Evolutionary conservation across 78 protist genomes (phyloP), one percentile per base, ranked within the genome.

Genomic region (Bigelowiella natans): DNA sequence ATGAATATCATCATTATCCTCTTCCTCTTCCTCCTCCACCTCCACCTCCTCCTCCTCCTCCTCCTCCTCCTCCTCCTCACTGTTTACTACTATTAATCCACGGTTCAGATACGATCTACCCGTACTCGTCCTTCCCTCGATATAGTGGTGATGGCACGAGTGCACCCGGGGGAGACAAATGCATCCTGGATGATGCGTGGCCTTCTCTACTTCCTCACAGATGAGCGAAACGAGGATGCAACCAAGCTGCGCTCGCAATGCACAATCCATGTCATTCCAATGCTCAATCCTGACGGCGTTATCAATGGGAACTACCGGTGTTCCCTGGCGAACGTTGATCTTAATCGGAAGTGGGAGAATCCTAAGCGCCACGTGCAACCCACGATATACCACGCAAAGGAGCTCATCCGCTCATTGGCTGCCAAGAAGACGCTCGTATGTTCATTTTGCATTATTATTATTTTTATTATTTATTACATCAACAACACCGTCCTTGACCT

Each of bases 201-300:
- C 36, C 11, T 94, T 30, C 36, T 94, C 2, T 92, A 93, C 84
- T 93, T n/a, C 39, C 93, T 95, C 30, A 85, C 91, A 37, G 91
- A 86, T 1, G 29, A 90, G 1, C 11, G 36, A 29, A 36, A 40
- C 73, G 40, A 31, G 26, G 3, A n/a, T n/a, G n/a, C 84, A 39
- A 0, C 0, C 51, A 36, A 39, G 51, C 93, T 95, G 37, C 94
- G 97, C n/a, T n/a, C n/a, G n/a, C n/a, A n/a, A n/a, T n/a, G n/a
- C n/a, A n/a, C n/a, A n/a, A n/a, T n/a, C n/a, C 38, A n/a, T 31
- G 26, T 94, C 38, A 92, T 95, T 18, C 97, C 97, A 73, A 94
- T 94, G 95, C 89, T 95, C 40, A 95, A 95, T 92, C 97, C 97
- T 0, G 97, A 95, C 90, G 97, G 97, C 7, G 97, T 95, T 3